Conservation (phyloP, 2,329 filamentous ascomycete genomes). For the Ophiostoma triangulosporum region DNA sequence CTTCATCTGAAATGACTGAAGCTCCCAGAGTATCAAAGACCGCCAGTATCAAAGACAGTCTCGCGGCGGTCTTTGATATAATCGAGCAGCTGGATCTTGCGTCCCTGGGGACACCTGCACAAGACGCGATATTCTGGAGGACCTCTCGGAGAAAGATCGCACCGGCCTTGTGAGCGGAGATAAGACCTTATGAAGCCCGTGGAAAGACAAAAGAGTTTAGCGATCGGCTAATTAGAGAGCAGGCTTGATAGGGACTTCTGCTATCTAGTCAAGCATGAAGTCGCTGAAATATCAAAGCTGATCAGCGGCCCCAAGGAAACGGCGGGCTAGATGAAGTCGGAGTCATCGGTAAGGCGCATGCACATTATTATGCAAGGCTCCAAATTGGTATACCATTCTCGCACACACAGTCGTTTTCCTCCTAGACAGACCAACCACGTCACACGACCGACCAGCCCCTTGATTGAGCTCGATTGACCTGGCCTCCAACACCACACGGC, state of each 20-base stretch:
- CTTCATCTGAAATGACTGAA: constrained; percentile 9
- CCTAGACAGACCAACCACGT: no score
- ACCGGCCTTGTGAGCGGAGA: constrained; percentile 10
- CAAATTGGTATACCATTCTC: background rate
- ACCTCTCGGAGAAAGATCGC: constrained; percentile 11
- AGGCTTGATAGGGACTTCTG: constrained; percentile 10
- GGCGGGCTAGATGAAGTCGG: constrained; percentile 4
- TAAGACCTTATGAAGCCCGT: constrained; percentile 9
- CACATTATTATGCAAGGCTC: background rate
- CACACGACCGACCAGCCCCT: no score
- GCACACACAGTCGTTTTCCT: no score
- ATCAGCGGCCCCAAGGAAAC: constrained; percentile 2
- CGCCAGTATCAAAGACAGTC: constrained; percentile 4
- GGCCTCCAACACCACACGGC: constrained; percentile 6
- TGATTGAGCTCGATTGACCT: constrained; percentile 2
- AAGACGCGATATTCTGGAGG: background rate
- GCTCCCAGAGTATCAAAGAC: constrained; percentile 7
- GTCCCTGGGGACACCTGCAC: background rate
- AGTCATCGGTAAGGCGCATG: constrained; percentile 1
- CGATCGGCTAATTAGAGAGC: constrained; percentile 9
- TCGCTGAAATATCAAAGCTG: constrained; percentile 8
- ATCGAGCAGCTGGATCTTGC: constrained; percentile 4
- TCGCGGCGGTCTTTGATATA: constrained; percentile 9
- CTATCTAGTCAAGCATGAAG: constrained; percentile 8
- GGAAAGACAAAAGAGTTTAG: constrained; percentile 12